Evolutionary conservation across 345 rosid genomes (phyloP).

Genomic region (Boechera retrofracta): DNA sequence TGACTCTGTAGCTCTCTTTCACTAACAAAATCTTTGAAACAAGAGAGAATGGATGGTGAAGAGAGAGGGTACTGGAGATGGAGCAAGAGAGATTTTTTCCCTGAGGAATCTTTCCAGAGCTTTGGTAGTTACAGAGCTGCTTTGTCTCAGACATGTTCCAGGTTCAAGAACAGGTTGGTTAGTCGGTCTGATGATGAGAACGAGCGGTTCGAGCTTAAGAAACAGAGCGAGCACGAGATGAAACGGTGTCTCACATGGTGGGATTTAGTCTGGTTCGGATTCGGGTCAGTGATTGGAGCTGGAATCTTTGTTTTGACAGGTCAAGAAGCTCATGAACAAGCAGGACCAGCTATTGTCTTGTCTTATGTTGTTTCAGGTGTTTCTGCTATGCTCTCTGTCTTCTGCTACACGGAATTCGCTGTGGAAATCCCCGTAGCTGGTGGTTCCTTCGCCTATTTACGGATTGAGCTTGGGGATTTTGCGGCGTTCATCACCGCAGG

Average conservation of each 20-base stretch:
- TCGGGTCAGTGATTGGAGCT: constrained; percentile 67
- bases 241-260: constrained; percentile 67
- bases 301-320: constrained; percentile 73
- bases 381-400: constrained; percentile 52
- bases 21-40: constrained; percentile 20
- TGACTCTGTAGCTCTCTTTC: neutral
- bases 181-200: constrained; percentile 56
- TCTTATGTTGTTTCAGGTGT: constrained; percentile 60
- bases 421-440: constrained; percentile 67
- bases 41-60: constrained; percentile 33
- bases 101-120: constrained; percentile 68
- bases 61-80: constrained; percentile 46
- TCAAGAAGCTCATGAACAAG: constrained; percentile 54
- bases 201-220: constrained; percentile 56
- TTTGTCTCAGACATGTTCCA: constrained; percentile 51
- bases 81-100: constrained; percentile 56
- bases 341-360: constrained; percentile 62
- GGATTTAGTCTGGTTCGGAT: constrained; percentile 73
- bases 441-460: constrained; percentile 62
- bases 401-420: constrained; percentile 64
- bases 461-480: constrained; percentile 89
- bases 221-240: constrained; percentile 64
- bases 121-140: constrained; percentile 59
- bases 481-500: constrained; percentile 81
- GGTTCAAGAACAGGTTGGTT: constrained; percentile 63